A percentile compares a stretch with the other conserved stretches of the same genome.
Evolutionary conservation across 305 asterid genomes (phyloP).

Genomic region (Rubia tinctorum): DNA sequence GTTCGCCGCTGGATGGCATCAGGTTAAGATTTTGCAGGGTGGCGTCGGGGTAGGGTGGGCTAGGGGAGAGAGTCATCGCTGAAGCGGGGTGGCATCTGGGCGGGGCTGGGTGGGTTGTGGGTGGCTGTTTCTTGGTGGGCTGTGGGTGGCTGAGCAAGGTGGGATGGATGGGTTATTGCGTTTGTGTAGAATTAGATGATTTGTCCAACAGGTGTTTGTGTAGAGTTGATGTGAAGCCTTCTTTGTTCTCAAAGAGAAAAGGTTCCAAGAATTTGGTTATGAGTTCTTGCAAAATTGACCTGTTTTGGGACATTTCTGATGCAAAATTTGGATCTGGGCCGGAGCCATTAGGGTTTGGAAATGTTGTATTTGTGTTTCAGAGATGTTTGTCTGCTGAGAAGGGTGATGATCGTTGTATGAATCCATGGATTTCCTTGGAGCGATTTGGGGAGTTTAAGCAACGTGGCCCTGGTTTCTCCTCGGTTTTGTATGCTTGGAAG

Average conservation of each 20-base stretch:
- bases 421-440: slow-evolving; percentile 46
- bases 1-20: no score
- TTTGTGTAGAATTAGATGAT: slow-evolving; percentile 73
- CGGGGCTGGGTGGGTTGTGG: no score
- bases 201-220: slow-evolving; percentile 63
- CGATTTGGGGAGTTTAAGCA: slow-evolving; percentile 45
- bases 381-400: slow-evolving; percentile 59
- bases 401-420: slow-evolving; percentile 31
- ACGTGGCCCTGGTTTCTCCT: slow-evolving; percentile 64
- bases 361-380: slow-evolving; percentile 74
- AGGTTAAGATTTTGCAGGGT: no score
- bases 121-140: no score
- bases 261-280: slow-evolving; percentile 63
- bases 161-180: slow-evolving; percentile 90
- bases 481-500: slow-evolving; percentile 83
- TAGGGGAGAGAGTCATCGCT: no score
- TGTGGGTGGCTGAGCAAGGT: no score
- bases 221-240: slow-evolving; percentile 81
- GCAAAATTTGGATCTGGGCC: slow-evolving; percentile 89
- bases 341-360: slow-evolving; percentile 69
- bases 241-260: slow-evolving; percentile 75
- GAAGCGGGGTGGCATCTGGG: no score
- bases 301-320: slow-evolving; percentile 72
- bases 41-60: no score
- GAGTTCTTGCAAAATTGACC: slow-evolving; percentile 51